phyloP scores from a whole-genome alignment of 768 basidiomycete species.

The Lentinula aciculospora region DNA sequence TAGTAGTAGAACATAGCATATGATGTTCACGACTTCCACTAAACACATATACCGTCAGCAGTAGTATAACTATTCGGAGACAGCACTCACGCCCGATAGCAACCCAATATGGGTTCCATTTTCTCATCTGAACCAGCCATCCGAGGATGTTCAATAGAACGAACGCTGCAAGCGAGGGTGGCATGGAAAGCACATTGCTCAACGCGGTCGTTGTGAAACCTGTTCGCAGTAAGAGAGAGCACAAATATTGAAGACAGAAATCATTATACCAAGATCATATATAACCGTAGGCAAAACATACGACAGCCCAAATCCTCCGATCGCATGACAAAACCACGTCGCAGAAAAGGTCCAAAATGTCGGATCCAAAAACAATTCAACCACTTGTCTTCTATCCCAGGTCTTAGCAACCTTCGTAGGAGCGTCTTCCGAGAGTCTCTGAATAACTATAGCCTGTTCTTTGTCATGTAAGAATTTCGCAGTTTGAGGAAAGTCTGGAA shows the following conservation, averaged over 20 bases:
- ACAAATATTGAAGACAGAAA: not conserved
- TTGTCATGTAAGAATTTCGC: conserved; percentile 27
- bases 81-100: conserved; percentile 8
- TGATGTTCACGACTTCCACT: conserved; percentile 16
- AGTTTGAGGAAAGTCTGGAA: conserved; percentile 39
- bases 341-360: conserved; percentile 16
- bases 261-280: conserved; percentile 14
- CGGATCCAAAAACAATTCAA: conserved; percentile 12
- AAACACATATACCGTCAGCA: not conserved
- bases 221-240: not conserved
- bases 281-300: conserved; percentile 18
- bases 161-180: conserved; percentile 16
- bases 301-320: conserved; percentile 16
- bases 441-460: conserved; percentile 27
- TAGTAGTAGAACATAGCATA: conserved; percentile 14
- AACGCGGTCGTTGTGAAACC: conserved; percentile 16
- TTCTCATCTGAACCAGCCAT: conserved; percentile 13
- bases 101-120: conserved; percentile 14
- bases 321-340: conserved; percentile 15
- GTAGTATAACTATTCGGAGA: not conserved
- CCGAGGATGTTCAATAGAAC: conserved; percentile 11
- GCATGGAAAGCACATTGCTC: conserved; percentile 19
- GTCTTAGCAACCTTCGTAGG: conserved; percentile 13
- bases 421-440: conserved; percentile 18
- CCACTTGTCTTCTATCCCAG: conserved; percentile 8